These are phyloP conservation scores for Haematococcus lacustris DNA, from an alignment of 139 green algal genomes.

Conservation along the genomic window DNA sequence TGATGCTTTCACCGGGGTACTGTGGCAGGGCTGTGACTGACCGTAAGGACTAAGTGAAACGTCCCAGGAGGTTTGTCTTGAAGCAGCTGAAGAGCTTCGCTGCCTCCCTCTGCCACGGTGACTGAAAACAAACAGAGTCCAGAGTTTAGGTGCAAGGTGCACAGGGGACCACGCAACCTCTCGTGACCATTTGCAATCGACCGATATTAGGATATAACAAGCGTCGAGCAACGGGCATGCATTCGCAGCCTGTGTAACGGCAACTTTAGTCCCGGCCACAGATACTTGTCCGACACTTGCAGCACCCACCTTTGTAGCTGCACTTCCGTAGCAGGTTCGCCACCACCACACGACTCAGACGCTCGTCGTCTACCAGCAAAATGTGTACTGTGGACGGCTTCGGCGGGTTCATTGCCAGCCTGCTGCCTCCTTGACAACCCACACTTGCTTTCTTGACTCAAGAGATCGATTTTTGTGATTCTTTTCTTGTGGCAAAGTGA, in stretches of 20 bases:
- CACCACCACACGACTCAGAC: slow-evolving; percentile 64
- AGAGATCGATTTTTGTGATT: no score
- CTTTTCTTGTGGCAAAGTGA: no score
- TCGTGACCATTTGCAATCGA: no score
- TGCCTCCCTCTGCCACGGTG: slow-evolving; percentile 59
- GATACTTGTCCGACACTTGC: no score
- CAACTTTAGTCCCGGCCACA: no score
- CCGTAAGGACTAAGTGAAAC: slow-evolving; percentile 80
- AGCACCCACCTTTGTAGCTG: slow-evolving; percentile 64
- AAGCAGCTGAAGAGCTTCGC: slow-evolving; percentile 66
- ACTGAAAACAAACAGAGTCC: no score
- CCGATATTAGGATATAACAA: no score
- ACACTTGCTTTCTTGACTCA: no score
- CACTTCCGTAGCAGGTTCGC: slow-evolving; percentile 69
- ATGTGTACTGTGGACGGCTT: slow-evolving; percentile 47
- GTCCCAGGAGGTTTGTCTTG: slow-evolving; percentile 44
- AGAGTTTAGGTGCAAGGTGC: no score
- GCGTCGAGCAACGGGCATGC: no score
- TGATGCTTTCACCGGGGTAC: neutral
- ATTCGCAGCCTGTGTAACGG: no score
- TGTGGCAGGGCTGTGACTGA: slow-evolving; percentile 20
- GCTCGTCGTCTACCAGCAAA: slow-evolving; percentile 82
- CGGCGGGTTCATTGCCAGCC: neutral
- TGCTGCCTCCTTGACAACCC: neutral
- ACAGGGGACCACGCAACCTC: no score